Conservation (phyloP, 352 stramenopile genomes). For the Pythium myriotylum region DNA sequence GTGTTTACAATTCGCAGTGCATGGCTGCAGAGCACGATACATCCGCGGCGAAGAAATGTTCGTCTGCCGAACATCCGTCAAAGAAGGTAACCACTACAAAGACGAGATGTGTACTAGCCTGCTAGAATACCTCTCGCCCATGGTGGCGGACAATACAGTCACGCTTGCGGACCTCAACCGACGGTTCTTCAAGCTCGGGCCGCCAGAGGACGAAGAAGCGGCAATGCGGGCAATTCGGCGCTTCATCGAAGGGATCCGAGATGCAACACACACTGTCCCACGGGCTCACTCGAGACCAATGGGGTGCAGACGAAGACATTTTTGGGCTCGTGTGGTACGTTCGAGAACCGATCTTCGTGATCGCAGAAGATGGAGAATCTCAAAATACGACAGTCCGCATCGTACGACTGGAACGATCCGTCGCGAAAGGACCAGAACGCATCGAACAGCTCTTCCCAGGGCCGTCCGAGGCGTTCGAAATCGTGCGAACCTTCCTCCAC, state of each 20-base stretch:
- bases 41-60: too few relatives aligned
- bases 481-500: not conserved
- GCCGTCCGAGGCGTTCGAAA: not conserved
- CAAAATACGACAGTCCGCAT: not conserved
- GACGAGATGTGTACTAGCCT: not conserved
- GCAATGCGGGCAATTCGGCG: too few relatives aligned
- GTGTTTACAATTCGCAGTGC: too few relatives aligned
- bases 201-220: too few relatives aligned
- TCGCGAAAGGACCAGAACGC: not conserved
- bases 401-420: not conserved
- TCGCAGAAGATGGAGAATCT: not conserved
- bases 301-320: too few relatives aligned
- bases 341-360: slow-evolving; percentile 7
- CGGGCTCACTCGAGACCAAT: too few relatives aligned
- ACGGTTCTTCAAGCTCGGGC: too few relatives aligned
- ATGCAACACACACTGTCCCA: too few relatives aligned
- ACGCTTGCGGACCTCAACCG: not conserved
- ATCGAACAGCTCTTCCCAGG: not conserved
- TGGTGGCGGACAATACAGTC: not conserved
- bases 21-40: too few relatives aligned
- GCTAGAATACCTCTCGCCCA: not conserved
- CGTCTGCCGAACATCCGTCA: too few relatives aligned
- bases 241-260: too few relatives aligned
- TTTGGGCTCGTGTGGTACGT: slow-evolving; percentile 4
- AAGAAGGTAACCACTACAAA: slow-evolving; percentile 4